Conservation (phyloP, 192 early-diverging fungal species). For the Chytriomyces sp. region DNA sequence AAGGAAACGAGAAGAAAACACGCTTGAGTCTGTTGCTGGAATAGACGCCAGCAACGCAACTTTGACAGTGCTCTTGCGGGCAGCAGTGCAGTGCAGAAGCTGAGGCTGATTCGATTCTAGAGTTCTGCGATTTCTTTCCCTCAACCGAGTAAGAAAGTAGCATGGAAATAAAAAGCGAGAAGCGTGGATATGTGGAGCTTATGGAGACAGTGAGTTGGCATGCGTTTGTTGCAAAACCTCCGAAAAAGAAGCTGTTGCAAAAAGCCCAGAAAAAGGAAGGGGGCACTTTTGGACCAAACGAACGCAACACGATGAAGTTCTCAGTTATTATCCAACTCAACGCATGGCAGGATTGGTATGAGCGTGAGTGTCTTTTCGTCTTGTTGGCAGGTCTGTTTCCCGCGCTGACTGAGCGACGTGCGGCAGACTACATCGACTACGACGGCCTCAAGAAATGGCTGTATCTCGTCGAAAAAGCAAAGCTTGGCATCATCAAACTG, state of each 20-base stretch:
- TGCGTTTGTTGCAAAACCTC: neutral
- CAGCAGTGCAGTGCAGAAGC: too few species aligned
- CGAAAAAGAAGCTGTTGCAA: neutral
- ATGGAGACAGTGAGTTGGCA: neutral
- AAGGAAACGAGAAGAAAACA: too few species aligned
- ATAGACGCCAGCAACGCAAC: too few species aligned
- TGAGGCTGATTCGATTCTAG: too few species aligned
- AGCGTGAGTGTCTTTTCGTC: conserved; percentile 38
- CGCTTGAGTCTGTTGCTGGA: too few species aligned
- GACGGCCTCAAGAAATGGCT: conserved; percentile 55
- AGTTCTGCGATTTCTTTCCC: too few species aligned
- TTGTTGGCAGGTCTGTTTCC: conserved; percentile 4
- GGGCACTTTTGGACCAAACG: neutral
- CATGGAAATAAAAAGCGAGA: too few species aligned
- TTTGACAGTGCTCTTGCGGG: too few species aligned
- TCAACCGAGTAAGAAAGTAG: too few species aligned
- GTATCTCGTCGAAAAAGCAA: conserved; percentile 56
- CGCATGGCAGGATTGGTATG: conserved; percentile 69
- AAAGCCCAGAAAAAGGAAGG: neutral
- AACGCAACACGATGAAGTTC: conserved; percentile 78
- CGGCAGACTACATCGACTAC: neutral
- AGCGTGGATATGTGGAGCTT: neutral
- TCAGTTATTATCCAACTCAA: conserved; percentile 91
- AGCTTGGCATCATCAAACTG: conserved; percentile 39
- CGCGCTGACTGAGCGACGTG: neutral